Base-by-base conservation (phyloP, 345 rosid species). In the Pistacia vera region DNA sequence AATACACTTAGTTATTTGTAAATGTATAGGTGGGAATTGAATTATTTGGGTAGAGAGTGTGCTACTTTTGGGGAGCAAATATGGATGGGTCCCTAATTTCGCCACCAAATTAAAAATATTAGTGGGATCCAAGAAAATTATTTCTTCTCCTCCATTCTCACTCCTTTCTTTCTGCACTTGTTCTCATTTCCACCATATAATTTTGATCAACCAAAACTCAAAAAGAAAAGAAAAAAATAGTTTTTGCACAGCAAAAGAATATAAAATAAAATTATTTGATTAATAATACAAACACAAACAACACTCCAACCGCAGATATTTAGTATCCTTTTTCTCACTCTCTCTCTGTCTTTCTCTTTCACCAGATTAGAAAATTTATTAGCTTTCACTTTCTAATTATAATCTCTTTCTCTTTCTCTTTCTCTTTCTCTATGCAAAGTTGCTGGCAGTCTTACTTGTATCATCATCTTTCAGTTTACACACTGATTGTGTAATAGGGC, bases 11-110 rank as follows among this genome's bases (percentile, higher is more conserved):
- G 33, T 1, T 44, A 46, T 48, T 67, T 11, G 4, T 33, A 58
- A 68, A 79, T 66, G 56, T 35, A 81, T 66, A 49, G 76, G 72
- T 72, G 51, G 81, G 63, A 72, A 83, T 67, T 80, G 75, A 84
- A 84, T 86, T 87, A 83, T 86, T 82, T 78, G 80, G 51, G 75
- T 22, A 74, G 83, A 72, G 88, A 83, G 79, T 87, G 91, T 83
- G 90, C 82, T 68, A 22, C 88, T 77, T 87, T 87, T 82, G 83
- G 91, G 91, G 87, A 85, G 86, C 93, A 89, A 81, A 77, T 78
- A 79, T 52, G 86, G 80, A 80, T 80, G 87, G 91, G 86, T 17
- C 83, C 85, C 78, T 68, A 63, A 75, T 69, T 79, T 67, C 49
- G 76, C 82, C 77, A 74, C 74, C 80, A 81, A 41, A 60, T n/a